Percentiles rank a stretch among this genome's conserved stretches.
Evolutionary conservation across 169 alveolate species (phyloP).

Genomic region (Perkinsus chesapeaki): DNA sequence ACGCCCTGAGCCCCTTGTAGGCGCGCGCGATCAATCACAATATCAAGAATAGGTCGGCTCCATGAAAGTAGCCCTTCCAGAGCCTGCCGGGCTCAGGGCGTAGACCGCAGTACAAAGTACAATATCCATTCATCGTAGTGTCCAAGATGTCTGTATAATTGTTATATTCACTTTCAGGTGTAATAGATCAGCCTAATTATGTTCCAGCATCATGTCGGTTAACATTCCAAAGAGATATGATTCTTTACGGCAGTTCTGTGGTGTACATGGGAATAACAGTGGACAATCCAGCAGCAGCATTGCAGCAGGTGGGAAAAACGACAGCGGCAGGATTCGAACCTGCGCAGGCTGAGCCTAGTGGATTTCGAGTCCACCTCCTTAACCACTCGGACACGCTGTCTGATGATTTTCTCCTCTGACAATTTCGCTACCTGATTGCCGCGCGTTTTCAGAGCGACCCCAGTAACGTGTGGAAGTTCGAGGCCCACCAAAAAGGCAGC

Average conservation of each 20-base stretch:
- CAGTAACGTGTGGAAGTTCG: not conserved
- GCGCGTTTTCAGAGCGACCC: not conserved
- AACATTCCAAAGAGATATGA: not conserved
- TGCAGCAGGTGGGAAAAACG: not conserved
- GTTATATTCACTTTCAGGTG: not conserved
- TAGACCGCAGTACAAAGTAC: too few relatives aligned
- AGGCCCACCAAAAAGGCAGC: not conserved
- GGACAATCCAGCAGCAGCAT: not conserved
- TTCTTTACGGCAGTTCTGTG: not conserved
- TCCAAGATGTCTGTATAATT: not conserved
- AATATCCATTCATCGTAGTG: too few relatives aligned
- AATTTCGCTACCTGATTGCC: too few relatives aligned
- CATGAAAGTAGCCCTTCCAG: too few relatives aligned
- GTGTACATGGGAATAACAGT: not conserved
- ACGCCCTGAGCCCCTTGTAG: too few relatives aligned
- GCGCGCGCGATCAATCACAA: too few relatives aligned
- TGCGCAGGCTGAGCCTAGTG: too few relatives aligned
- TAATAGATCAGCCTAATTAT: not conserved
- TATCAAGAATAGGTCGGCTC: too few relatives aligned
- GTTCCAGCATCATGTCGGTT: not conserved
- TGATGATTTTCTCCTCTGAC: too few relatives aligned
- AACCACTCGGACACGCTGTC: too few relatives aligned
- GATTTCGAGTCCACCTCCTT: too few relatives aligned
- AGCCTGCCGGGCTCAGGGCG: too few relatives aligned
- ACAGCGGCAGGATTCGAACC: not conserved